Percentiles rank a stretch among this genome's conserved stretches.
Conservation (phyloP, 2,329 filamentous ascomycete species). For the Pyricularia sp. region DNA sequence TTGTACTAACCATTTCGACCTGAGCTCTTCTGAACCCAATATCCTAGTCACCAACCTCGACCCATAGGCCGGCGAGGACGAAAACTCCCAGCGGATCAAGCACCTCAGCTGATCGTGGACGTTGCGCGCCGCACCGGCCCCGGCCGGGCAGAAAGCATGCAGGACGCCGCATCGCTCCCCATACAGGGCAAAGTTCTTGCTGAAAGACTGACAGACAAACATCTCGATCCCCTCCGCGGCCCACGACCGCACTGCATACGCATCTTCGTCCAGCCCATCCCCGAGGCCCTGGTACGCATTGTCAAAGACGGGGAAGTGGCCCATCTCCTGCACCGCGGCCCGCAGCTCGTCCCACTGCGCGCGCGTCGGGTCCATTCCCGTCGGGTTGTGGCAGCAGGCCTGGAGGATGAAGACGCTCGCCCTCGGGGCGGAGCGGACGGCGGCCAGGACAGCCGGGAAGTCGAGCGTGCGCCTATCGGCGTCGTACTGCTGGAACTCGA, state of each 20-base stretch:
- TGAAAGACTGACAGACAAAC: constrained; percentile 19
- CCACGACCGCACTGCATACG: constrained; percentile 18
- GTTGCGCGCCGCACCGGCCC: constrained; percentile 5
- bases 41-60: constrained; percentile 12
- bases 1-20: background rate
- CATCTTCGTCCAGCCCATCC: constrained; percentile 21
- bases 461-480: constrained; percentile 15
- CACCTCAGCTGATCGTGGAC: constrained; percentile 18
- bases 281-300: constrained; percentile 27
- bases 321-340: constrained; percentile 11
- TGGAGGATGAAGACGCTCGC: constrained; percentile 25
- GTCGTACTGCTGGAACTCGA: constrained; percentile 22
- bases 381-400: constrained; percentile 27
- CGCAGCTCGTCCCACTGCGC: constrained; percentile 22
- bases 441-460: constrained; percentile 15
- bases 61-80: constrained; percentile 19
- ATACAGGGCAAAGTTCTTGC: constrained; percentile 29
- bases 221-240: constrained; percentile 14
- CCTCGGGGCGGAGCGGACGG: constrained; percentile 14
- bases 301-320: constrained; percentile 24
- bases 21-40: background rate
- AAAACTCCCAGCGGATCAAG: constrained; percentile 19
- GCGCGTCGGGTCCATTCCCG: constrained; percentile 20
- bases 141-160: constrained; percentile 14
- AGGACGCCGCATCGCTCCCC: constrained; percentile 24